A percentile compares a stretch with the other conserved stretches of the same genome.
Evolutionary conservation across 495 filamentous ascomycete genomes (phyloP).

Genomic region (Achaetomiella virescens): DNA sequence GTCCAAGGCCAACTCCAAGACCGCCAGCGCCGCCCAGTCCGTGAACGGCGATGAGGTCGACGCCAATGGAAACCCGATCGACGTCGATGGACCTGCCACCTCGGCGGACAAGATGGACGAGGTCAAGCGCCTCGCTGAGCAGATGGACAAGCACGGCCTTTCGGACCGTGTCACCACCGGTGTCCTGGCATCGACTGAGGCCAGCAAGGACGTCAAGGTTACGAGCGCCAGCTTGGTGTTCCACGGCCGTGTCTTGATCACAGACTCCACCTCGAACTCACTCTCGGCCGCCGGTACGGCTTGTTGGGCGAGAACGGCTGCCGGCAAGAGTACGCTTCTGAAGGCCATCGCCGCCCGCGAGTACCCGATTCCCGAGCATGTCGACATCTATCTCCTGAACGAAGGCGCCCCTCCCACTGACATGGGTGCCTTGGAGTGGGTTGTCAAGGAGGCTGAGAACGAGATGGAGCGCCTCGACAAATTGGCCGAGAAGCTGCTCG

Average conservation of each 20-base stretch:
- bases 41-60: constrained; percentile 67
- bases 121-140: constrained; percentile 63
- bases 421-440: constrained; percentile 90
- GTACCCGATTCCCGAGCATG: constrained; percentile 90
- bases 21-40: constrained; percentile 56
- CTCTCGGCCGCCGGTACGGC: constrained; percentile 88
- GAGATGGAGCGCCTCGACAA: constrained; percentile 87
- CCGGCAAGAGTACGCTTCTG: constrained; percentile 92
- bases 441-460: constrained; percentile 89
- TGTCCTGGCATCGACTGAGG: constrained; percentile 77
- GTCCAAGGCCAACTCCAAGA: constrained; percentile 64
- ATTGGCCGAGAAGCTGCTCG: constrained; percentile 81
- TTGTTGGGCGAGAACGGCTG: constrained; percentile 98
- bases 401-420: constrained; percentile 91
- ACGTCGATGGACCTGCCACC: constrained; percentile 62
- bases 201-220: constrained; percentile 92
- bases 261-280: constrained; percentile 91
- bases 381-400: constrained; percentile 98
- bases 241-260: constrained; percentile 94
- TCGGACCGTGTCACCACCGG: constrained; percentile 98
- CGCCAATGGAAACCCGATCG: constrained; percentile 52
- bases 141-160: constrained; percentile 92
- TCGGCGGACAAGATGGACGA: constrained; percentile 65
- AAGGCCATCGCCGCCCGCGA: constrained; percentile 92
- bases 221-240: constrained; percentile 90